A percentile compares a stretch with the other conserved stretches of the same genome.
phyloP scores from a whole-genome alignment of 2,329 filamentous ascomycete genomes.

The Volutella citrinella region DNA sequence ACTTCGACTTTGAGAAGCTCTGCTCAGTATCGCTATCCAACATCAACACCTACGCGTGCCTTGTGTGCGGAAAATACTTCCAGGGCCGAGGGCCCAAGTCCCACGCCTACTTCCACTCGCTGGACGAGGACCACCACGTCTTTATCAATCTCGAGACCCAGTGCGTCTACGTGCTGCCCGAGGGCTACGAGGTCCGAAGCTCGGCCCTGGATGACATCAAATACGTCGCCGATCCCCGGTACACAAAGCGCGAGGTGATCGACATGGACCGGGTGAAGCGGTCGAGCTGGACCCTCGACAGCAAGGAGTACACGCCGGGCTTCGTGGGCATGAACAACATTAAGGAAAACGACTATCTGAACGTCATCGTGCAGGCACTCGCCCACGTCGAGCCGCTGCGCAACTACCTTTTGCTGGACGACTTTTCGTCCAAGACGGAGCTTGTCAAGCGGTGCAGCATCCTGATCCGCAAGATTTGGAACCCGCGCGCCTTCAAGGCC shows the following conservation, averaged over 20 bases:
- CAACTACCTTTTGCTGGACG: constrained; percentile 87
- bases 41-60: constrained; percentile 97
- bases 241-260: constrained; percentile 75
- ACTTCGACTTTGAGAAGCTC: constrained; percentile 98
- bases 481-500: constrained; percentile 89
- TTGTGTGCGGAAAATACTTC: constrained; percentile 97
- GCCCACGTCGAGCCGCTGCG: constrained; percentile 86
- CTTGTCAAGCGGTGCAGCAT: constrained; percentile 85
- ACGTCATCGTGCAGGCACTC: constrained; percentile 88
- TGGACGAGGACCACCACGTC: constrained; percentile 94
- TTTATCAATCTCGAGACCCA: constrained; percentile 97
- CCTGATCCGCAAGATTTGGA: constrained; percentile 96
- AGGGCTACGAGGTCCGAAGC: constrained; percentile 94
- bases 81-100: constrained; percentile 92
- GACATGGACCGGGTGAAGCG: constrained; percentile 67
- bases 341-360: constrained; percentile 98
- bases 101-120: constrained; percentile 94
- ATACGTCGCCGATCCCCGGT: constrained; percentile 89
- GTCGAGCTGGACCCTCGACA: constrained; percentile 70
- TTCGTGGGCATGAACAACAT: constrained; percentile 99
- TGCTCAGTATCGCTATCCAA: constrained; percentile 95
- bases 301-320: constrained; percentile 85
- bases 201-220: constrained; percentile 97
- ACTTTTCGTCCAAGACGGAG: constrained; percentile 70
- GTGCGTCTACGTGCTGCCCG: constrained; percentile 86